phyloP scores from a whole-genome alignment of 73 alveolate genomes.

The Diophrys appendiculata region DNA sequence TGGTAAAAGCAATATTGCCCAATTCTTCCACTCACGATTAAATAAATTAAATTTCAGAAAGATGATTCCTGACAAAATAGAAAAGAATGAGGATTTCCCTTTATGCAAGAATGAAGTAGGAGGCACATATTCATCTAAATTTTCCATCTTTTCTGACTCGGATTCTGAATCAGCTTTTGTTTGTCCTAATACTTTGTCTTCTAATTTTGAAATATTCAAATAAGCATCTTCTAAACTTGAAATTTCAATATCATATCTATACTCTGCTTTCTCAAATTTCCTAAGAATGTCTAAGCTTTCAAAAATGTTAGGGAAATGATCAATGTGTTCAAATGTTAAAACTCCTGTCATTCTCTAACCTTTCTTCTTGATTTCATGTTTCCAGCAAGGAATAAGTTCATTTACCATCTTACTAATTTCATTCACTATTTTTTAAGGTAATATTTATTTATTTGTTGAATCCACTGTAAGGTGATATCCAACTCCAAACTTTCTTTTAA shows the following conservation, averaged over 20 bases:
- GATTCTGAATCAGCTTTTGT: too few species aligned
- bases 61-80: not conserved
- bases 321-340: not conserved
- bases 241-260: slow-evolving; percentile 27
- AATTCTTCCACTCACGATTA: not conserved
- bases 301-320: not conserved
- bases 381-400: not conserved
- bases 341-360: not conserved
- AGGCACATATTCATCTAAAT: not conserved
- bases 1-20: not conserved
- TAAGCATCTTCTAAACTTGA: slow-evolving; percentile 52
- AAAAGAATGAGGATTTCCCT: not conserved
- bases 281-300: not conserved
- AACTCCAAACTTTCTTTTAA: slow-evolving; percentile 76
- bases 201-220: slow-evolving; percentile 40
- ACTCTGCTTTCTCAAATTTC: too few species aligned
- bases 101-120: not conserved
- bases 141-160: too few species aligned
- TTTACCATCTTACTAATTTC: too few species aligned
- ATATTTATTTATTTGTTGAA: not conserved
- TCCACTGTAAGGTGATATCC: slow-evolving; percentile 75
- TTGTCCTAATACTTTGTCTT: slow-evolving; percentile 9
- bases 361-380: not conserved
- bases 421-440: not conserved
- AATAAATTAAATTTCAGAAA: not conserved